Conservation (phyloP, 108 stramenopile genomes). For the Nannochloropsis gaditana region DNA sequence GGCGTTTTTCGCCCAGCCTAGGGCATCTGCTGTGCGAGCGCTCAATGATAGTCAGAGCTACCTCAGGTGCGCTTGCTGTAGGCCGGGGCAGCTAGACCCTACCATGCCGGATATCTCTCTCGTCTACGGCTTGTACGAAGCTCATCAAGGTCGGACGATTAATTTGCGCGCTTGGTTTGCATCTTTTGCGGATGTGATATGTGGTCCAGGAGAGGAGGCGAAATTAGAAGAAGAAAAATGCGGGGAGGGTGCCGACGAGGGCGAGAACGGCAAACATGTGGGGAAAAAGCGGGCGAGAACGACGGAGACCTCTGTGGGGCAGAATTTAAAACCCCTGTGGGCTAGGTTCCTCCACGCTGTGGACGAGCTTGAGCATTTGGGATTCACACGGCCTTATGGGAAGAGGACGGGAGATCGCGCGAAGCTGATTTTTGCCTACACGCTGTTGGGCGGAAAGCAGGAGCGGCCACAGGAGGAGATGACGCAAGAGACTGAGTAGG, state of each 20-base stretch:
- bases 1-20: background rate
- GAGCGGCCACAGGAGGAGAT: background rate
- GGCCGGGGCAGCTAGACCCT: background rate
- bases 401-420: background rate
- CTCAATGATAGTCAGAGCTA: slow-evolving; percentile 11
- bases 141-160: background rate
- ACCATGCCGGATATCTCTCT: slow-evolving; percentile 2
- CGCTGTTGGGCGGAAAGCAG: background rate
- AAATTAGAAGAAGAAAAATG: background rate
- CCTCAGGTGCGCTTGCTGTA: background rate
- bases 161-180: background rate
- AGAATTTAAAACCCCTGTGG: background rate
- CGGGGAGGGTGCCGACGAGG: background rate
- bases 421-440: background rate
- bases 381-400: background rate
- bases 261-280: background rate
- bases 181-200: background rate
- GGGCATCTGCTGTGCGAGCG: background rate
- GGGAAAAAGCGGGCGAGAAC: background rate
- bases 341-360: background rate
- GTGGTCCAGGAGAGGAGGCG: background rate
- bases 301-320: background rate
- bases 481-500: background rate
- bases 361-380: background rate
- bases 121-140: background rate